Percentiles rank a stretch among this genome's conserved stretches.
Evolutionary conservation across 345 rosid genomes (phyloP).

Genomic region (Syzygium oleosum): DNA sequence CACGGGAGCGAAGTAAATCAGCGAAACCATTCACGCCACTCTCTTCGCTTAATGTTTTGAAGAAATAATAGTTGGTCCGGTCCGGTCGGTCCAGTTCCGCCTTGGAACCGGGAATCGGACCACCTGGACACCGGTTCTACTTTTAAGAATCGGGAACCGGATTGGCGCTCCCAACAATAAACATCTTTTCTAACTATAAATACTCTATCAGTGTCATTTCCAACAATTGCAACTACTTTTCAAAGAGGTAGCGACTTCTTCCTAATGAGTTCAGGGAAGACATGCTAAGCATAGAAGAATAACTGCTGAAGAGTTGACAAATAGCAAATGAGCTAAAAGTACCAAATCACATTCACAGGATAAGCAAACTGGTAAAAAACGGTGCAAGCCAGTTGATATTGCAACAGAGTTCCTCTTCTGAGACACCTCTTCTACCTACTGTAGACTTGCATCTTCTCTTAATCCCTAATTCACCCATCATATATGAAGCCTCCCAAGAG

Average conservation of each 20-base stretch:
- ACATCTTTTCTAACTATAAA: not conserved
- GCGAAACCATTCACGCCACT: too few species aligned
- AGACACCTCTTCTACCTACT: not conserved
- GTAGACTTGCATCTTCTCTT: not conserved
- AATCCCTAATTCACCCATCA: not conserved
- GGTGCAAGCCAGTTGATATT: not conserved
- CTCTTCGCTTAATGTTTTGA: too few species aligned
- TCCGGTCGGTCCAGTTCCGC: too few species aligned
- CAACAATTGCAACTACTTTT: not conserved
- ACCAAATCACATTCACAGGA: not conserved
- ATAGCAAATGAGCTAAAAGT: not conserved
- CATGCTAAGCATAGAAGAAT: not conserved
- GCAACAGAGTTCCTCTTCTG: not conserved
- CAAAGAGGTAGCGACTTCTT: not conserved
- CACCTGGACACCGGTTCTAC: too few species aligned
- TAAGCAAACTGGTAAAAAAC: not conserved
- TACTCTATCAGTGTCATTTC: not conserved
- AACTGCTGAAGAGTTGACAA: not conserved
- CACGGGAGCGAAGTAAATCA: too few species aligned
- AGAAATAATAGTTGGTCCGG: too few species aligned
- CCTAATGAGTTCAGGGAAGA: not conserved
- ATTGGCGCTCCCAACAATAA: too few species aligned
- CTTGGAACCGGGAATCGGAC: too few species aligned
- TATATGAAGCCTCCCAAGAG: not conserved
- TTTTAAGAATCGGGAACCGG: too few species aligned